These are phyloP conservation scores for Dalbergia cultrata DNA, from an alignment of 306 rosid genomes.

Conservation along the genomic window DNA sequence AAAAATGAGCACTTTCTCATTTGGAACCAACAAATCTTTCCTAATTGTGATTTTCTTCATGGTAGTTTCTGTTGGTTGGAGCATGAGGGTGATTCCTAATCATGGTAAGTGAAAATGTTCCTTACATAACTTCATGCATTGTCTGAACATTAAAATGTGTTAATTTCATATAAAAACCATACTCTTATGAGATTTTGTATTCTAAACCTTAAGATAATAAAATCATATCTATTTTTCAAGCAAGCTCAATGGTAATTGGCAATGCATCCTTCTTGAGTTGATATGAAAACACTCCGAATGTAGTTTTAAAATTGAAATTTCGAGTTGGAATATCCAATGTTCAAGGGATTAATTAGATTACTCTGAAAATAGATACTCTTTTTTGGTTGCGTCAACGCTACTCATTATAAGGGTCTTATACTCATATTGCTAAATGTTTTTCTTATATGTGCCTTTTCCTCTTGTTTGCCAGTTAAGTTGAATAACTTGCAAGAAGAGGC, in stretches of 20 bases:
- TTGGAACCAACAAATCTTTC: slow-evolving; percentile 50
- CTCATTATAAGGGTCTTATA: background rate
- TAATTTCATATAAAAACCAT: background rate
- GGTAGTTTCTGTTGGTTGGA: slow-evolving; percentile 51
- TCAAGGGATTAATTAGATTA: background rate
- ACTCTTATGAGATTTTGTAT: too few species aligned
- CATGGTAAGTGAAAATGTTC: slow-evolving; percentile 45
- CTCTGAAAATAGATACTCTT: background rate
- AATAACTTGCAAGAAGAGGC: slow-evolving; percentile 49
- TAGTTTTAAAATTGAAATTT: background rate
- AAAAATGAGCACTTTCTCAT: slow-evolving; percentile 60
- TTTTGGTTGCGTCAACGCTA: background rate
- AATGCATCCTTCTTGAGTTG: background rate
- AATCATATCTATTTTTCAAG: slow-evolving; percentile 1
- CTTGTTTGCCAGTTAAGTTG: slow-evolving; percentile 39
- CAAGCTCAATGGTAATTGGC: background rate
- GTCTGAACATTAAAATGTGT: background rate
- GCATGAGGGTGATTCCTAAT: slow-evolving; percentile 55
- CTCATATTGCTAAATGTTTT: background rate
- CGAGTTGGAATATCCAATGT: background rate
- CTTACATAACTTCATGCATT: background rate
- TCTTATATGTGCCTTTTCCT: background rate
- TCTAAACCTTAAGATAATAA: background rate
- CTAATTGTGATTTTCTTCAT: slow-evolving; percentile 60
- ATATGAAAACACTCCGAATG: background rate